Evolutionary conservation across 768 basidiomycete species (phyloP).

Genomic region (Collybia sordida): DNA sequence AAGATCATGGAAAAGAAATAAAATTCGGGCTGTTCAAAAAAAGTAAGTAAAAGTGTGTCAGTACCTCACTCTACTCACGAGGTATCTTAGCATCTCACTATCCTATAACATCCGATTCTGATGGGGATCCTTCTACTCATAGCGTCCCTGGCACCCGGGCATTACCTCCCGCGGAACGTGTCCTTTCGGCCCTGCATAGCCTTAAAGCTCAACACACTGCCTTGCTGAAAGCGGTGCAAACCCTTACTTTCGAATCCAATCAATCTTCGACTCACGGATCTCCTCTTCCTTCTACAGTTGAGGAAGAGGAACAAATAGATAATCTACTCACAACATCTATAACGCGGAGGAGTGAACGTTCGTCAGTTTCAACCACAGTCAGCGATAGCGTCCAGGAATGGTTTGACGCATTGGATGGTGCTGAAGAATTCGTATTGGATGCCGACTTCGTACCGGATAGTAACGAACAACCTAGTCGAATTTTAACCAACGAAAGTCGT

Average conservation of each 20-base stretch:
- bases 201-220: conserved; percentile 62
- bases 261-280: conserved; percentile 24
- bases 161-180: conserved; percentile 35
- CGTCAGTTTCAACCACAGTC: conserved; percentile 47
- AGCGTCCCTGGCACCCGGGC: conserved; percentile 11
- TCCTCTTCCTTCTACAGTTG: conserved; percentile 45
- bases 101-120: conserved; percentile 19
- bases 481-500: conserved; percentile 36
- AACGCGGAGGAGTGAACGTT: conserved; percentile 36
- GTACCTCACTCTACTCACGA: conserved; percentile 3
- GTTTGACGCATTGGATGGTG: conserved; percentile 76
- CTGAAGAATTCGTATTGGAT: conserved; percentile 71
- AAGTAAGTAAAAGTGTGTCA: conserved; percentile 32
- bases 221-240: conserved; percentile 43
- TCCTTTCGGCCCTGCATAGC: conserved; percentile 45
- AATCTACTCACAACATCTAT: conserved; percentile 23
- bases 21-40: conserved; percentile 66
- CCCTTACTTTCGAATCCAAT: conserved; percentile 25
- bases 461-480: conserved; percentile 36
- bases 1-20: conserved; percentile 33
- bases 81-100: conserved; percentile 21
- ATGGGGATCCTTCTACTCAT: conserved; percentile 1
- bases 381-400: conserved; percentile 62
- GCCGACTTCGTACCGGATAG: conserved; percentile 37
- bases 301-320: conserved; percentile 41